Base-by-base conservation (phyloP, 495 filamentous ascomycete genomes). In the Penicillium samsonianum region DNA sequence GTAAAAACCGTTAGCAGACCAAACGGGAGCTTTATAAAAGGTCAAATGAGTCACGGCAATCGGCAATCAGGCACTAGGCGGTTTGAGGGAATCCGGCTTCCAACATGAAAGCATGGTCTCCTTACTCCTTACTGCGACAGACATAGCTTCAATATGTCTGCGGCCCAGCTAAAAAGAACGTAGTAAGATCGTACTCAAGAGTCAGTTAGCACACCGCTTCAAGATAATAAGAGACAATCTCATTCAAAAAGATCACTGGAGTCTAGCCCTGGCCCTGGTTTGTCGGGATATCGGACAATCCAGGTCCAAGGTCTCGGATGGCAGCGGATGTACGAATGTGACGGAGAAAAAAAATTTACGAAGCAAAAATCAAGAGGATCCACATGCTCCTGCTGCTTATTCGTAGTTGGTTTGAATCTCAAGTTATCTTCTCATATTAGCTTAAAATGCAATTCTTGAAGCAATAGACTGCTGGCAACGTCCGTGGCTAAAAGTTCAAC, bases 241-340 rank as follows among this genome's bases (percentile, higher is more conserved):
- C 16, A 38, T n/a, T 38, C 35, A 38, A n/a, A n/a, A 12, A 33
- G 11, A 7, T n/a, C 3, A 2, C n/a, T n/a, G n/a, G n/a, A 38
- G 16, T 17, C n/a, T n/a, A 9, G 16, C 35, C n/a, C 16, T 38
- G 16, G 6, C 16, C 16, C 35, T 38, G 2, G 35, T 38, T 38
- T 16, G 33, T 20, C 31, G 31, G 47, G 19, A 50, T 6, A 37
- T 50, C 47, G 47, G 31, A 43, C 20, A 33, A 37, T 16, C n/a
- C 20, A 23, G 30, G 10, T 50, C 47, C 20, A 9, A 23, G 23
- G 50, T 33, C 38, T 53, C 50, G 50, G 50, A 53, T 53, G 25
- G 11, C 35, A 12, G 50, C 50, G 38, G 50, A 53, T 43, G 47
- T 37, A 31, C 17, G 31, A 11, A 14, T 31, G 50, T 22, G 37